Evolutionary conservation across 176 grass and related monocot genomes (phyloP).

Genomic region (Avena eriantha): DNA sequence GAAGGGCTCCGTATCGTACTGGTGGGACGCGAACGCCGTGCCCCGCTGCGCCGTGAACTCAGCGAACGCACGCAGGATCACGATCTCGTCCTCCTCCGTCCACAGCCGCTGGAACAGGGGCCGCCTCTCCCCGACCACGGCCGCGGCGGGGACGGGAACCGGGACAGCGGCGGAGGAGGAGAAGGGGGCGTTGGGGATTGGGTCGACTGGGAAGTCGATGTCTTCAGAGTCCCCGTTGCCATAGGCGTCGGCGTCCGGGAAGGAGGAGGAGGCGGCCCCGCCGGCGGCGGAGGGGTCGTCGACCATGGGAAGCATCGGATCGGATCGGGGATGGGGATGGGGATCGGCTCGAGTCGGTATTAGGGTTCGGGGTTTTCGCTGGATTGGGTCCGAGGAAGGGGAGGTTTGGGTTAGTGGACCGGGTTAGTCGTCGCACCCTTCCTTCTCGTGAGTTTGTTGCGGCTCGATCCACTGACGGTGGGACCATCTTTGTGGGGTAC

Average conservation of each 20-base stretch:
- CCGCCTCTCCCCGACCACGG: slow-evolving; percentile 52
- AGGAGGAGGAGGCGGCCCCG: slow-evolving; percentile 46
- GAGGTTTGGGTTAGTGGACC: slow-evolving; percentile 14
- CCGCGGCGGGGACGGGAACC: not conserved
- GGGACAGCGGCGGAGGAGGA: not conserved
- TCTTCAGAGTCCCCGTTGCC: slow-evolving; percentile 63
- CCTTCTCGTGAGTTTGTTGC: not conserved
- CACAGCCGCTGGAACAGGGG: slow-evolving; percentile 91
- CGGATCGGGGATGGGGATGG: slow-evolving; percentile 40
- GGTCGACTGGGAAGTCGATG: slow-evolving; percentile 44
- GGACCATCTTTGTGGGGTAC: not conserved
- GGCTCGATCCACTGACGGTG: not conserved
- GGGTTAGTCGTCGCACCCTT: not conserved
- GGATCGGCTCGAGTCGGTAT: slow-evolving; percentile 46
- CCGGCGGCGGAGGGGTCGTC: slow-evolving; percentile 52
- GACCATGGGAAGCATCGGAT: slow-evolving; percentile 53
- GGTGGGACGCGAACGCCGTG: slow-evolving; percentile 88
- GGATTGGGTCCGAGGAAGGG: slow-evolving; percentile 11
- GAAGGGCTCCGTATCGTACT: slow-evolving; percentile 98
- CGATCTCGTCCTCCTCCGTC: slow-evolving; percentile 96
- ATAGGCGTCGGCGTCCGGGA: slow-evolving; percentile 57
- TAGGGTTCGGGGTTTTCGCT: slow-evolving; percentile 47
- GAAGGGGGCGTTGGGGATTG: slow-evolving; percentile 41
- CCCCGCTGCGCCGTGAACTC: slow-evolving; percentile 87
- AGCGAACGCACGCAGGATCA: slow-evolving; percentile 80